Conservation (phyloP, 2,329 filamentous ascomycete genomes). For the Chaetomium globosum region DNA sequence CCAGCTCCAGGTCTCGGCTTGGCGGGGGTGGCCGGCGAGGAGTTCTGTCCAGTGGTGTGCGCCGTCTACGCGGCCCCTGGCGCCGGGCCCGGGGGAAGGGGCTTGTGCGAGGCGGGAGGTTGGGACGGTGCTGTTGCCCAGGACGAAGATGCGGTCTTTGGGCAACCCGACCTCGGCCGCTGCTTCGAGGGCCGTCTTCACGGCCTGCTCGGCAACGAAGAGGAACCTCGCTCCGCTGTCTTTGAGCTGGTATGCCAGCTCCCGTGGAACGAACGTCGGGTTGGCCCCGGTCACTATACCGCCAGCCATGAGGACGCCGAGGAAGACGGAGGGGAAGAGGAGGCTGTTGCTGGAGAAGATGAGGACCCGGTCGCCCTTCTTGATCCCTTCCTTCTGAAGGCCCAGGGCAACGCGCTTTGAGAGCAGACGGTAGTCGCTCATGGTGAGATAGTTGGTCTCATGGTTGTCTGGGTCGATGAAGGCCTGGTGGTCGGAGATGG, state of each 20-base stretch:
- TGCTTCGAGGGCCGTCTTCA: slow-evolving; percentile 68
- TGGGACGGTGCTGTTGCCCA: slow-evolving; percentile 56
- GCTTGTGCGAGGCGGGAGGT: slow-evolving; percentile 30
- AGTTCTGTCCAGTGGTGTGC: slow-evolving; percentile 68
- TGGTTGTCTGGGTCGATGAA: slow-evolving; percentile 69
- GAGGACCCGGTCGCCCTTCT: slow-evolving; percentile 69
- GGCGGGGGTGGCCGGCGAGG: slow-evolving; percentile 50
- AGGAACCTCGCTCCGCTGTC: slow-evolving; percentile 71
- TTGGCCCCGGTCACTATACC: slow-evolving; percentile 71
- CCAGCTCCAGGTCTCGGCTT: slow-evolving; percentile 66
- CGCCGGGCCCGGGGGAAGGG: slow-evolving; percentile 34
- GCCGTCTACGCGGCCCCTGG: slow-evolving; percentile 39
- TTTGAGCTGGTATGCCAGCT: slow-evolving; percentile 73
- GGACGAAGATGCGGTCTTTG: slow-evolving; percentile 61
- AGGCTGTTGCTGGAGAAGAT: slow-evolving; percentile 74
- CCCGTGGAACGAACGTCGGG: slow-evolving; percentile 59
- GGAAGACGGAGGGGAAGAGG: slow-evolving; percentile 70
- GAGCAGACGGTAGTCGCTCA: slow-evolving; percentile 67
- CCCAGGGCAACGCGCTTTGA: slow-evolving; percentile 73
- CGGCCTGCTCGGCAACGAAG: slow-evolving; percentile 61
- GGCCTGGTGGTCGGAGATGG: slow-evolving; percentile 49
- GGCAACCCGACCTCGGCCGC: slow-evolving; percentile 61
- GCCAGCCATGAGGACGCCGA: slow-evolving; percentile 76
- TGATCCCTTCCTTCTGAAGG: slow-evolving; percentile 63
- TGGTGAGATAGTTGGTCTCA: slow-evolving; percentile 67